Conservation (phyloP, 2,329 filamentous ascomycete genomes). For the Venturia pyrina region DNA sequence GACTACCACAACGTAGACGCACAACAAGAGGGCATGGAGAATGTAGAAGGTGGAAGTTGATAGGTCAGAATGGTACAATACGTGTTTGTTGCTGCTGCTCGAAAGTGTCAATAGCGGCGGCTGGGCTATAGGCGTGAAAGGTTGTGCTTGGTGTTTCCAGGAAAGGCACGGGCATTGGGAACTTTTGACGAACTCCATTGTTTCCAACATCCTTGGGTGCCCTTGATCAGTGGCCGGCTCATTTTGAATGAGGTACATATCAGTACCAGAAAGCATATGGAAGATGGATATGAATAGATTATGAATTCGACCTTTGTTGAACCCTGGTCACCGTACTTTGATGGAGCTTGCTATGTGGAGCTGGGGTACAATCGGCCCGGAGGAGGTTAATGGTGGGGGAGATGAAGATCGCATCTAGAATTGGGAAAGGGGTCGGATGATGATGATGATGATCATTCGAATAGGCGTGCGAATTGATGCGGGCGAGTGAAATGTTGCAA, state of each 20-base stretch:
- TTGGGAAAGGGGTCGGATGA: background rate
- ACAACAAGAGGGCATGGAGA: constrained; percentile 10
- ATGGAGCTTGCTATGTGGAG: background rate
- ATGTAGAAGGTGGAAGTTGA: constrained; percentile 7
- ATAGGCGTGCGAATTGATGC: background rate
- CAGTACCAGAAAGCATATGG: background rate
- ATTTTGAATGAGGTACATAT: background rate
- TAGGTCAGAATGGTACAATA: background rate
- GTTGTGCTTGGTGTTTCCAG: background rate
- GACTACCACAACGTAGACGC: constrained; percentile 92
- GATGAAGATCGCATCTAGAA: background rate
- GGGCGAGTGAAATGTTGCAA: background rate
- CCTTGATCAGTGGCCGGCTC: background rate
- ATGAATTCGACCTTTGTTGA: background rate
- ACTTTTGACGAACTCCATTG: background rate
- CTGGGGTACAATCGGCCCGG: background rate
- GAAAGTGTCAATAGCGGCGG: background rate
- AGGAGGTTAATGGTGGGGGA: background rate
- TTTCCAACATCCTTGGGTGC: background rate
- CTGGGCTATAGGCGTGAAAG: background rate
- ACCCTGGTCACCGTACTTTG: background rate
- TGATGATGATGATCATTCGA: background rate
- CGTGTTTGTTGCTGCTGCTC: background rate
- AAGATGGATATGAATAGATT: constrained; percentile 4
- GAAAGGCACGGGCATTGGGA: background rate